Conservation (phyloP, 108 stramenopile species). For the Skeletonema marinoi region DNA sequence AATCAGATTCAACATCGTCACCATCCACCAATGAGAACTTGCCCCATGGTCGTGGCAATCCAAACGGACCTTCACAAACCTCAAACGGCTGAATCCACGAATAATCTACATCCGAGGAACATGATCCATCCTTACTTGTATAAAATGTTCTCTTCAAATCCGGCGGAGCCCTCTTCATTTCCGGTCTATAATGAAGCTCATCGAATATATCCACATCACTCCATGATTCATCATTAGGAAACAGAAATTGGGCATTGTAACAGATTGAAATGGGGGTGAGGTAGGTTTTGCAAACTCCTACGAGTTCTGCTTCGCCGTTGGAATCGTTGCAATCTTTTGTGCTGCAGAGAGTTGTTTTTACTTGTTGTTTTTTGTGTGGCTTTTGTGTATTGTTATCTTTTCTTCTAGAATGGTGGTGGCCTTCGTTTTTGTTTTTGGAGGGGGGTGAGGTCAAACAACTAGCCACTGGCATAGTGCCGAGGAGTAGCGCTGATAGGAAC, state of each 20-base stretch:
- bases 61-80: slow-evolving; percentile 53
- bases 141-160: slow-evolving; percentile 41
- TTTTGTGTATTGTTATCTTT: too few species aligned
- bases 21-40: slow-evolving; percentile 37
- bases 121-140: slow-evolving; percentile 32
- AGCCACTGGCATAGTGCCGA: too few species aligned
- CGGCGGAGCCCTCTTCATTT: not conserved
- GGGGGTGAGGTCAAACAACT: too few species aligned
- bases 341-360: not conserved
- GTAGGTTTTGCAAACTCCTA: slow-evolving; percentile 28
- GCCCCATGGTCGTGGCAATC: slow-evolving; percentile 52
- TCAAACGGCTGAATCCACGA: slow-evolving; percentile 40
- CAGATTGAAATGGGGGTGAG: slow-evolving; percentile 44
- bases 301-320: not conserved
- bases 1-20: not conserved
- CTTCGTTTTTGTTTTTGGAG: too few species aligned
- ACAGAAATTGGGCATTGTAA: slow-evolving; percentile 49
- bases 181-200: not conserved
- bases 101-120: slow-evolving; percentile 29
- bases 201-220: slow-evolving; percentile 45
- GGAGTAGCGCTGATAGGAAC: too few species aligned
- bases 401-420: too few species aligned
- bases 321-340: slow-evolving; percentile 3
- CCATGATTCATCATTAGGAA: slow-evolving; percentile 51
- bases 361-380: not conserved